Conservation (phyloP, 208 protist genomes). For the Crithidia expoeki region DNA sequence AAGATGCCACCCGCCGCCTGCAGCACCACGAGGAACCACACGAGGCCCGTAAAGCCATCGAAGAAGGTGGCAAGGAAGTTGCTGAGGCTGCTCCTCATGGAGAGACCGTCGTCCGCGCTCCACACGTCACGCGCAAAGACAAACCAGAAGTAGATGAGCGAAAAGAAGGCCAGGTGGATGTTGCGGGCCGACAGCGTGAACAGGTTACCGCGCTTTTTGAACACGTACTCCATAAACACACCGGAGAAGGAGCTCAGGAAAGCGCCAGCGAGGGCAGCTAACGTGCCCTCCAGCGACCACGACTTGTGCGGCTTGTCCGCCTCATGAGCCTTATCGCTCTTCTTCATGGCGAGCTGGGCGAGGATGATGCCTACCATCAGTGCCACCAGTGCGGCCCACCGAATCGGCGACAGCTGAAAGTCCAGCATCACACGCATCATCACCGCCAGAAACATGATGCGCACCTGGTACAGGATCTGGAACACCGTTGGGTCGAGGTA, state of each 20-base stretch:
- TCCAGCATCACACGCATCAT: slow-evolving; percentile 40
- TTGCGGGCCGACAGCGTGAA: slow-evolving; percentile 37
- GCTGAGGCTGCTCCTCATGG: not conserved
- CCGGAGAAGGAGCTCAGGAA: slow-evolving; percentile 53
- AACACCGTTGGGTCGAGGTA: slow-evolving; percentile 65
- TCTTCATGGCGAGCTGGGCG: slow-evolving; percentile 41
- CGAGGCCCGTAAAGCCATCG: slow-evolving; percentile 50
- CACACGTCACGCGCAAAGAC: slow-evolving; percentile 4
- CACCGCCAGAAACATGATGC: slow-evolving; percentile 58
- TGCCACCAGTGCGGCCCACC: slow-evolving; percentile 54
- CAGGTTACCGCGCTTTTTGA: slow-evolving; percentile 50
- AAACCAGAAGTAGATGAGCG: slow-evolving; percentile 32
- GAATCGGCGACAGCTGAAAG: slow-evolving; percentile 35
- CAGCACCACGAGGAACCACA: slow-evolving; percentile 63
- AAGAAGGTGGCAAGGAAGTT: slow-evolving; percentile 42
- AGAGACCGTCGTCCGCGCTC: not conserved
- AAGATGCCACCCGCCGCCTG: slow-evolving; percentile 63
- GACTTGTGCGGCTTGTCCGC: slow-evolving; percentile 9
- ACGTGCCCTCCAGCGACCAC: slow-evolving; percentile 38
- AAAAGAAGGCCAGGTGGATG: slow-evolving; percentile 52
- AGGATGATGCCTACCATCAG: slow-evolving; percentile 46
- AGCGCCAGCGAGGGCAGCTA: slow-evolving; percentile 36
- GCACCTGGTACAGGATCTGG: slow-evolving; percentile 65
- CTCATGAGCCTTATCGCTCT: slow-evolving; percentile 15
- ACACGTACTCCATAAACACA: slow-evolving; percentile 63